Conservation (phyloP, 116 monocot species). For the Dioscorea cayenensis region DNA sequence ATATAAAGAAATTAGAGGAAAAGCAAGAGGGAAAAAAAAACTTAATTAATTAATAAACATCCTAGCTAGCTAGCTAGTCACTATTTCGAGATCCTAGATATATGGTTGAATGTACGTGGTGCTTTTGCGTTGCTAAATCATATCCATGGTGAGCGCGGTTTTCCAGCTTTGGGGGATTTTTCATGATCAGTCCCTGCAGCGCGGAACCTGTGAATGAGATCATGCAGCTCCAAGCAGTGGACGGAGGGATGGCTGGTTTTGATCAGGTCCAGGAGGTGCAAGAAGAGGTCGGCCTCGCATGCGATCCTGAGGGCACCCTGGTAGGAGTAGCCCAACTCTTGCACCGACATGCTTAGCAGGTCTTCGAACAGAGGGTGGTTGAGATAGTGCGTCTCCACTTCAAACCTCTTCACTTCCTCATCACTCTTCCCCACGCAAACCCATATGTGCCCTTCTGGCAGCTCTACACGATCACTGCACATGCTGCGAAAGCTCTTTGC, state of each 20-base stretch:
- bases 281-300: conserved; percentile 18
- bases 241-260: conserved; percentile 10
- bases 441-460: conserved; percentile 13
- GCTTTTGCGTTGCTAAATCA: not conserved
- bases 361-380: conserved; percentile 25
- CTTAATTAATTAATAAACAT: too few species aligned
- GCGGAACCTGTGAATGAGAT: conserved; percentile 6
- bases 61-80: too few species aligned
- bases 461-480: not conserved
- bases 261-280: conserved; percentile 12
- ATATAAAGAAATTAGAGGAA: too few species aligned
- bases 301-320: conserved; percentile 21
- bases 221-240: conserved; percentile 2
- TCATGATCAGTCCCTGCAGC: not conserved
- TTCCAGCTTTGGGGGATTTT: too few species aligned
- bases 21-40: too few species aligned
- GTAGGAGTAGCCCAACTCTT: conserved; percentile 32
- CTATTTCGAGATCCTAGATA: too few species aligned
- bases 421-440: conserved; percentile 13
- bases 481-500: conserved; percentile 1
- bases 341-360: conserved; percentile 14
- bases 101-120: not conserved
- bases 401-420: conserved; percentile 7
- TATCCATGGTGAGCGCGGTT: too few species aligned
- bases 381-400: conserved; percentile 17